These are phyloP conservation scores for Sugiyamaella xylanicola DNA, from an alignment of 1,139 yeast species.

Conservation along the genomic window DNA sequence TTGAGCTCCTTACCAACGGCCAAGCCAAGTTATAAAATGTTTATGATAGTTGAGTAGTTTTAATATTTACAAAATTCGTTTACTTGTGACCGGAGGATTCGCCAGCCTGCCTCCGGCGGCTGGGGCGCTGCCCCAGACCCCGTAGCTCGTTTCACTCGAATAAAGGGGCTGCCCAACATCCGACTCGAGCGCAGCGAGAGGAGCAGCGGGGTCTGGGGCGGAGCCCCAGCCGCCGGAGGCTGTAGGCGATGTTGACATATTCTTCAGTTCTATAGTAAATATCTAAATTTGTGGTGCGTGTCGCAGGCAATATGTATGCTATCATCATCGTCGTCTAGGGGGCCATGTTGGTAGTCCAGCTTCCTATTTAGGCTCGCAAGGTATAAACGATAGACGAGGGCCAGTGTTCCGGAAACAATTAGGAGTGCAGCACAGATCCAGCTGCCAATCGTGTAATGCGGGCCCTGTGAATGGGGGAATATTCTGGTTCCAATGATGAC, in stretches of 20 bases:
- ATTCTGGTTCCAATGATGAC: conserved; percentile 38
- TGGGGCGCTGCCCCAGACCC: not conserved
- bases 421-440: conserved; percentile 33
- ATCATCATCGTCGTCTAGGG: conserved; percentile 19
- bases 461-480: conserved; percentile 36
- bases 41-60: not conserved
- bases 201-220: not conserved
- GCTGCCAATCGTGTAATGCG: conserved; percentile 36
- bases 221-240: not conserved
- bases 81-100: too few species aligned
- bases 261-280: conserved; percentile 21
- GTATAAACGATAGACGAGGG: conserved; percentile 28
- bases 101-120: conserved; percentile 2
- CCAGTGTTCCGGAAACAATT: conserved; percentile 26
- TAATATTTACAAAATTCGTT: not conserved
- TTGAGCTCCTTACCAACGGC: conserved; percentile 52
- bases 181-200: not conserved
- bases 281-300: conserved; percentile 29
- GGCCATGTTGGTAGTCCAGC: conserved; percentile 32
- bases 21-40: conserved; percentile 34
- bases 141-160: not conserved
- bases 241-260: too few species aligned
- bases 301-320: conserved; percentile 26
- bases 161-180: not conserved
- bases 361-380: conserved; percentile 28